Conservation (phyloP, 805 yeast species). For the Yamadazyma kitorensis region DNA sequence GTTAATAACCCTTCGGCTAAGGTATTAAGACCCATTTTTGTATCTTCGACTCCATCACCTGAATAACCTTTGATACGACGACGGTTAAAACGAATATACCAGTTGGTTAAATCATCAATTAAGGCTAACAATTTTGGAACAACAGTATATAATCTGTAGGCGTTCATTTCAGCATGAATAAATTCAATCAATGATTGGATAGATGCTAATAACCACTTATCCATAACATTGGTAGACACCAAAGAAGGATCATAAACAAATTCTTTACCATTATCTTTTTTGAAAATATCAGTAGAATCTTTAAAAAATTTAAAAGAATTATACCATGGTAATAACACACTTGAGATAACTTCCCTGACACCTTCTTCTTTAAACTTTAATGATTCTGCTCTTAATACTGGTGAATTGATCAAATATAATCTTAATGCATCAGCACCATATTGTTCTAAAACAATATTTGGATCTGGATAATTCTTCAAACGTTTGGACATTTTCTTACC, state of each 20-base stretch:
- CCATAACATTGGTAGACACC: constrained; percentile 87
- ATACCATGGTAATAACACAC: constrained; percentile 98
- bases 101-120: constrained; percentile 93
- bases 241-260: constrained; percentile 69
- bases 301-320: constrained; percentile 95
- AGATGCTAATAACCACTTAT: constrained; percentile 95
- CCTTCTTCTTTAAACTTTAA: constrained; percentile 98
- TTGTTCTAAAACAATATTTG: constrained; percentile 70
- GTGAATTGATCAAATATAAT: constrained; percentile 93
- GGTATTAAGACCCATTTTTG: constrained; percentile 84
- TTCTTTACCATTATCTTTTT: constrained; percentile 68
- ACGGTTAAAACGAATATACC: constrained; percentile 98
- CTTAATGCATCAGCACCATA: constrained; percentile 99
- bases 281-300: constrained; percentile 83
- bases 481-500: constrained; percentile 99
- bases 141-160: constrained; percentile 90
- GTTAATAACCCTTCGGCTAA: constrained; percentile 86
- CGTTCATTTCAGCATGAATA: constrained; percentile 86
- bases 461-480: constrained; percentile 97
- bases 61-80: constrained; percentile 87
- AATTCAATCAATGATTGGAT: constrained; percentile 84
- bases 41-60: constrained; percentile 79
- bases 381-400: constrained; percentile 94
- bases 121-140: constrained; percentile 87
- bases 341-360: constrained; percentile 94